Evolutionary conservation across 495 filamentous ascomycete species (phyloP).

Genomic region (Delitschia confertaspora): DNA sequence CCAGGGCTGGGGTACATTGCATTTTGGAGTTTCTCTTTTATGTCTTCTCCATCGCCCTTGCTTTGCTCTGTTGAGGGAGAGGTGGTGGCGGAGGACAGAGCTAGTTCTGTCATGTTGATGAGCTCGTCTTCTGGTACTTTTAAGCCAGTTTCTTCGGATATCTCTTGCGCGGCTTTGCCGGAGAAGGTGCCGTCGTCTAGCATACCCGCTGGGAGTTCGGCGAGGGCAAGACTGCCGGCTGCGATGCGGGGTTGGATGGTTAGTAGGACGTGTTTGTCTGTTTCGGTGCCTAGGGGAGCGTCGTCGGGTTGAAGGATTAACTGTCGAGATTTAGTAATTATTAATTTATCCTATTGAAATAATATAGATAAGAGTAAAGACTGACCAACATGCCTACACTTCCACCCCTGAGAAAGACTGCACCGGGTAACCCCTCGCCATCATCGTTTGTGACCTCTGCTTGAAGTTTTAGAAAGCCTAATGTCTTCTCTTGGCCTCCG

Average conservation of each 20-base stretch:
- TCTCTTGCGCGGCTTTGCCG: conserved; percentile 72
- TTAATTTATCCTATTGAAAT: conserved; percentile 33
- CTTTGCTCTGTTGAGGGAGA: background rate
- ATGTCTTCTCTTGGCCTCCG: conserved; percentile 41
- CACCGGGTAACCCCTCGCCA: conserved; percentile 62
- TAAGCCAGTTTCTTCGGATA: conserved; percentile 59
- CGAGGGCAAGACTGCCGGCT: conserved; percentile 63
- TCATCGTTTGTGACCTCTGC: conserved; percentile 53
- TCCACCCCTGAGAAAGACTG: conserved; percentile 71
- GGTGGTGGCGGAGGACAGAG: conserved; percentile 24
- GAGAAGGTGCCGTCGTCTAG: conserved; percentile 73
- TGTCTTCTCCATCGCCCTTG: conserved; percentile 27
- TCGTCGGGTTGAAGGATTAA: conserved; percentile 67
- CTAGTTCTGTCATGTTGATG: conserved; percentile 60
- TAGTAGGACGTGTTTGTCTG: conserved; percentile 61
- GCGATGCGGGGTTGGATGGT: conserved; percentile 79
- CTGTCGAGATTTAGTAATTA: conserved; percentile 35
- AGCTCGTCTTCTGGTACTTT: conserved; percentile 48
- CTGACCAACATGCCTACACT: conserved; percentile 71
- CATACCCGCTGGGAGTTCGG: conserved; percentile 86
- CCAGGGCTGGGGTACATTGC: conserved; percentile 71
- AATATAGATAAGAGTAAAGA: background rate
- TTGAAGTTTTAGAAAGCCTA: conserved; percentile 74
- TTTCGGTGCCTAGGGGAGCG: conserved; percentile 37
- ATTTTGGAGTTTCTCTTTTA: conserved; percentile 45